These are phyloP conservation scores for Heritiera fomes DNA, from an alignment of 345 rosid species.

Conservation along the genomic window DNA sequence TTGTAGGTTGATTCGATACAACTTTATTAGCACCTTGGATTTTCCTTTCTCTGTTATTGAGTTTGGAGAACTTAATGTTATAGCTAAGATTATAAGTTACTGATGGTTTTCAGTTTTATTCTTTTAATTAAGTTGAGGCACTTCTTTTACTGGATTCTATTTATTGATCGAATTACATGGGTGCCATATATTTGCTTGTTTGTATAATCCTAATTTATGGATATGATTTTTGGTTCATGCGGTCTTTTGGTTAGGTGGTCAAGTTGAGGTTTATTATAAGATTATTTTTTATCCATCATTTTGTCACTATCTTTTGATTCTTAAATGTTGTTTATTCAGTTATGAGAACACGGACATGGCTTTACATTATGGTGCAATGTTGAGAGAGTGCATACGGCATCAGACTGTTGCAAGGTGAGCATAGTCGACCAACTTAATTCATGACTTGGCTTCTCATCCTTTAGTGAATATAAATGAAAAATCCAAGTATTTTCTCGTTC, in stretches of 20 bases:
- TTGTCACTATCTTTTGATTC: slow-evolving; percentile 24
- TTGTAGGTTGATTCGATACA: not conserved
- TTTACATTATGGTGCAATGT: slow-evolving; percentile 96
- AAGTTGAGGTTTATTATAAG: not conserved
- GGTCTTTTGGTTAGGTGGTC: not conserved
- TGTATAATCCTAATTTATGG: not conserved
- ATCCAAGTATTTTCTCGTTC: not conserved
- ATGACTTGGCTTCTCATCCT: not conserved
- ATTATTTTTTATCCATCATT: slow-evolving; percentile 10
- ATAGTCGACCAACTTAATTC: not conserved
- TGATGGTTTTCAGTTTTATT: slow-evolving; percentile 5
- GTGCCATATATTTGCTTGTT: not conserved
- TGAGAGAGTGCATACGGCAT: slow-evolving; percentile 97
- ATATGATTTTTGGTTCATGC: not conserved
- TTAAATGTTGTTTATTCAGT: slow-evolving; percentile 40
- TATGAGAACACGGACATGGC: slow-evolving; percentile 87
- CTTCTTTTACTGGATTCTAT: slow-evolving; percentile 1
- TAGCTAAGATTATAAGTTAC: not conserved
- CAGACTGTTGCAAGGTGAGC: slow-evolving; percentile 92
- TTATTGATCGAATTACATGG: not conserved
- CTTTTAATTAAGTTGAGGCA: not conserved
- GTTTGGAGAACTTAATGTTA: not conserved
- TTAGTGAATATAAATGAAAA: not conserved
- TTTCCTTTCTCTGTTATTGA: not conserved
- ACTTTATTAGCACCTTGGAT: slow-evolving; percentile 4